Conservation (phyloP, 495 filamentous ascomycete genomes). For the Xylaria castorea region DNA sequence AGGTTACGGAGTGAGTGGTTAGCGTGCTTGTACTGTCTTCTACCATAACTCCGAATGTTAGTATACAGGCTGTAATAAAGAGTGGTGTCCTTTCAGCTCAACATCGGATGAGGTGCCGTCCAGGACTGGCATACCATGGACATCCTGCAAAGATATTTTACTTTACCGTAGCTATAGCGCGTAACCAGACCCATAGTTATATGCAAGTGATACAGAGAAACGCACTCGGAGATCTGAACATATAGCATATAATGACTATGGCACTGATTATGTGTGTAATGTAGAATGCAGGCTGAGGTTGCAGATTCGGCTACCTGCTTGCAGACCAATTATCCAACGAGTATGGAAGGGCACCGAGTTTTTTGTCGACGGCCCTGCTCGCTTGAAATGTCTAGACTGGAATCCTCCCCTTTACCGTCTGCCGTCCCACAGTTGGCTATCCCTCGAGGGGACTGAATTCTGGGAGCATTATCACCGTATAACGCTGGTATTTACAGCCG, state of each 20-base stretch:
- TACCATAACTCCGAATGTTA: not conserved
- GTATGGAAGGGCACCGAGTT: not conserved
- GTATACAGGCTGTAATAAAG: not conserved
- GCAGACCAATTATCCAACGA: not conserved
- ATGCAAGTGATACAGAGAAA: not conserved
- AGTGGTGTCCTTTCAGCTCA: not conserved
- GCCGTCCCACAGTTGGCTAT: not conserved
- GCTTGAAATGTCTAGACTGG: not conserved
- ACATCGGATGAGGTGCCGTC: not conserved
- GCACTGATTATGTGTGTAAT: not conserved
- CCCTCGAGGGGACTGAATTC: not conserved
- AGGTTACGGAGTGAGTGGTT: not conserved
- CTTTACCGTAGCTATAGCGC: not conserved
- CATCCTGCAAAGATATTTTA: not conserved
- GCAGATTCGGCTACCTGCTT: slow-evolving; percentile 17
- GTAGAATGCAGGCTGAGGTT: slow-evolving; percentile 11
- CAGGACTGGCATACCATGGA: not conserved
- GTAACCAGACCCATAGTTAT: not conserved
- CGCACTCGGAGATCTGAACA: not conserved
- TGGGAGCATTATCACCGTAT: not conserved
- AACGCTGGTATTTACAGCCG: not conserved
- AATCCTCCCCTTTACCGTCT: not conserved
- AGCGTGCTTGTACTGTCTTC: not conserved
- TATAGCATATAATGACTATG: not conserved
- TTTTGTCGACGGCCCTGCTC: not conserved